These are phyloP conservation scores for Aureobasidium sp. DNA, from an alignment of 2,329 filamentous ascomycete genomes.

Conservation along the genomic window DNA sequence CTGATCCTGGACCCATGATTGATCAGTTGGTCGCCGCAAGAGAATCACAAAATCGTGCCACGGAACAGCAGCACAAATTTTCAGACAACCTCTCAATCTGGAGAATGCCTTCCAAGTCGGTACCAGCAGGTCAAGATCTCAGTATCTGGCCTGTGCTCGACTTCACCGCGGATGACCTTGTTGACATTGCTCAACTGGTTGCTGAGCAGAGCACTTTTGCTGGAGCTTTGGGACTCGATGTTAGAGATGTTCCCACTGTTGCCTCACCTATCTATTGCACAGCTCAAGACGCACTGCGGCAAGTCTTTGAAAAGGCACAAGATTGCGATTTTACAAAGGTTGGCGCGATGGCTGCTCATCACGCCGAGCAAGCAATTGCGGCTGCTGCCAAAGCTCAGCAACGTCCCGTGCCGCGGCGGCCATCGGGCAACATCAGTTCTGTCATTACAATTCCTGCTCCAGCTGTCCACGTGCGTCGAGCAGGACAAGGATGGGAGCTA, in stretches of 20 bases:
- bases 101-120: not conserved
- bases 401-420: slow-evolving; percentile 25
- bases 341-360: slow-evolving; percentile 23
- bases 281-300: slow-evolving; percentile 14
- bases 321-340: slow-evolving; percentile 24
- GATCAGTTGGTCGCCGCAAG: not conserved
- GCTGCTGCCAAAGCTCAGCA: slow-evolving; percentile 22
- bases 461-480: slow-evolving; percentile 64
- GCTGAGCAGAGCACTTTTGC: slow-evolving; percentile 26
- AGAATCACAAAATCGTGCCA: not conserved
- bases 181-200: slow-evolving; percentile 29
- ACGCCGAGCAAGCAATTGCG: slow-evolving; percentile 9
- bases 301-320: slow-evolving; percentile 18
- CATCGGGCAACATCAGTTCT: slow-evolving; percentile 21
- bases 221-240: not conserved
- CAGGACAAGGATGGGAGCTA: slow-evolving; percentile 63
- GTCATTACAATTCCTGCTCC: slow-evolving; percentile 58
- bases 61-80: slow-evolving; percentile 1
- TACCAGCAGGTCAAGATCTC: not conserved
- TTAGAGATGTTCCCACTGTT: not conserved
- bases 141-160: slow-evolving; percentile 19
- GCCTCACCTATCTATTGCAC: not conserved
- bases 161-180: slow-evolving; percentile 25
- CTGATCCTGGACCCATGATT: not conserved
- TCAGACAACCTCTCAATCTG: not conserved